A percentile compares a stretch with the other conserved stretches of the same genome.
phyloP scores from a whole-genome alignment of 352 stramenopile genomes.

The Phytopythium litorale region DNA sequence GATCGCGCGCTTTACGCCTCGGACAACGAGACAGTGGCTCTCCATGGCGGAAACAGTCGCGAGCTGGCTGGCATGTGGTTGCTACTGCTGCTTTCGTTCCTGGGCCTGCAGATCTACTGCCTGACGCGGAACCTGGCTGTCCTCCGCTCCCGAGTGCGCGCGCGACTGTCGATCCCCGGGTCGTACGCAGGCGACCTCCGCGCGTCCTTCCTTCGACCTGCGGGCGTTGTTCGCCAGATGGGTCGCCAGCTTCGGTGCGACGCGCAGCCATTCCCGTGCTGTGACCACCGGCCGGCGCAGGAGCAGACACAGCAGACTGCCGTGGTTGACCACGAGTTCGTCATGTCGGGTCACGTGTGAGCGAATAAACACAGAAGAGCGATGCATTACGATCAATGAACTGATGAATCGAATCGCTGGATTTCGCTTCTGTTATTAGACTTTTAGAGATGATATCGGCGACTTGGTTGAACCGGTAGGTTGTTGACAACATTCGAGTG shows the following conservation, averaged over 20 bases:
- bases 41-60: not conserved
- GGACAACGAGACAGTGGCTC: not conserved
- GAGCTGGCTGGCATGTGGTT: slow-evolving; percentile 3
- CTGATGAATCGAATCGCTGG: too few relatives aligned
- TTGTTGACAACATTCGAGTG: too few relatives aligned
- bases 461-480: too few relatives aligned
- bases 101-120: not conserved
- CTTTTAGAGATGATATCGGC: too few relatives aligned
- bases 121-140: not conserved
- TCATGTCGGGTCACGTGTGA: slow-evolving; percentile 4
- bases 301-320: not conserved
- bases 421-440: too few relatives aligned
- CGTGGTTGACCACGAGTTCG: not conserved
- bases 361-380: not conserved
- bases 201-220: slow-evolving; percentile 1
- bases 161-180: not conserved
- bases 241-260: slow-evolving; percentile 4
- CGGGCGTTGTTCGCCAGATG: slow-evolving; percentile 3
- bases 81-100: not conserved
- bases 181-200: slow-evolving; percentile 6
- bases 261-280: not conserved
- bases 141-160: not conserved
- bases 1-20: not conserved
- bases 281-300: not conserved
- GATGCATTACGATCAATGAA: not conserved